A percentile compares a stretch with the other conserved stretches of the same genome.
Conservation (phyloP, 148 eudicot genomes). For the Nepenthes mirabilis region DNA sequence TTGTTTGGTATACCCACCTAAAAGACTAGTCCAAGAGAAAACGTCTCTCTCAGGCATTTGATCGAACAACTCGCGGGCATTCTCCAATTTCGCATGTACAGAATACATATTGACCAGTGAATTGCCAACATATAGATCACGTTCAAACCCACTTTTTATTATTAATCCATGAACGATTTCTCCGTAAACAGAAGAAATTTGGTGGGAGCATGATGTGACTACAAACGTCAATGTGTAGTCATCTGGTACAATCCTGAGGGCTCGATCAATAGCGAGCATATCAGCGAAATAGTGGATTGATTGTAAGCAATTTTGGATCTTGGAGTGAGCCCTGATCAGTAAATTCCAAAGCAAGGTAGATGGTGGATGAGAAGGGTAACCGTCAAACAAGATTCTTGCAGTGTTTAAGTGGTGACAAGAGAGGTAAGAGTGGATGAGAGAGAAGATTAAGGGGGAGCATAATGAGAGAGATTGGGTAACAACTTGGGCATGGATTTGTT, state of each 20-base stretch:
- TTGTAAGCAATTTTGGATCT: conserved; percentile 25
- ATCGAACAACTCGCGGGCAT: conserved; percentile 41
- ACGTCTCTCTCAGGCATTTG: conserved; percentile 48
- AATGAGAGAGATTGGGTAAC: conserved; percentile 18
- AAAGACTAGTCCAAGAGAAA: conserved; percentile 54
- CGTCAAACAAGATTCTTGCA: conserved; percentile 31
- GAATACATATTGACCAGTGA: conserved; percentile 39
- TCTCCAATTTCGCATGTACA: conserved; percentile 12
- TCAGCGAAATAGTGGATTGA: conserved; percentile 29
- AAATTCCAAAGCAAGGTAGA: conserved; percentile 56
- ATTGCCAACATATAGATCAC: conserved; percentile 46
- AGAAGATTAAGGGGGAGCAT: conserved; percentile 20
- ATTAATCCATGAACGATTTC: conserved; percentile 43
- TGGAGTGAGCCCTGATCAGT: conserved; percentile 53
- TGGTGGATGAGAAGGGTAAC: conserved; percentile 30
- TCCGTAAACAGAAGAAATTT: conserved; percentile 20
- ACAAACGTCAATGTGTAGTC: conserved; percentile 57
- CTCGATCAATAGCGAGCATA: conserved; percentile 25
- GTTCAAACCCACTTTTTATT: conserved; percentile 34
- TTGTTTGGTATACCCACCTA: conserved; percentile 46
- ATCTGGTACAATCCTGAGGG: conserved; percentile 32
- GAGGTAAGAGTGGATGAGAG: conserved; percentile 43
- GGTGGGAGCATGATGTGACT: conserved; percentile 45
- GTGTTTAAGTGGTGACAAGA: conserved; percentile 10
- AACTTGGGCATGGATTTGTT: conserved; percentile 59